phyloP scores from a whole-genome alignment of 139 green algal species.

The Auxenochlorella protothecoides region DNA sequence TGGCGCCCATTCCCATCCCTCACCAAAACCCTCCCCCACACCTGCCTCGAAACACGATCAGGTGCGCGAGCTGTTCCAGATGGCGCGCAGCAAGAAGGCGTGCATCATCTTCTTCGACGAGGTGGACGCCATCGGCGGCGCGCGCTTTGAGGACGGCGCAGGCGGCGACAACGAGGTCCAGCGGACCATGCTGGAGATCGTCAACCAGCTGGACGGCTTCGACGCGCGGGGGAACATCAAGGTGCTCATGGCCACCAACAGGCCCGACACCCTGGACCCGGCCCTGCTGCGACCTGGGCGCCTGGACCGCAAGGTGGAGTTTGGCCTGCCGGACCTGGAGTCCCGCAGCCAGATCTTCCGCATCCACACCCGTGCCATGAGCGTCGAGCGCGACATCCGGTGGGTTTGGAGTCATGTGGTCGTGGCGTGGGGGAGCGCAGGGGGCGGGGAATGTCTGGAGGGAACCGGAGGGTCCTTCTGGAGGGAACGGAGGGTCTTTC shows the following conservation, averaged over 20 bases:
- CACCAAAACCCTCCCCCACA: no score
- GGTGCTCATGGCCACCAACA: conserved; percentile 93
- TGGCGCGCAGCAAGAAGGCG: conserved; percentile 96
- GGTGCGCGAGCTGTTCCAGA: conserved; percentile 52
- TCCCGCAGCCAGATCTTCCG: conserved; percentile 85
- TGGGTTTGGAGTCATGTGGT: conserved; percentile 7
- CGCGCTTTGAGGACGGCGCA: conserved; percentile 88
- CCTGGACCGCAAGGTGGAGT: conserved; percentile 97
- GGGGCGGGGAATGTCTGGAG: neutral
- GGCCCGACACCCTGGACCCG: conserved; percentile 95
- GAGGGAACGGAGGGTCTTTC: no score
- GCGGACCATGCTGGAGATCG: conserved; percentile 98
- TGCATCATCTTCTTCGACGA: conserved; percentile 99
- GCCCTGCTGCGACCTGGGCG: conserved; percentile 89
- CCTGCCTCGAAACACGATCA: neutral
- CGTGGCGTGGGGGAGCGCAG: neutral
- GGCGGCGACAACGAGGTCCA: conserved; percentile 99
- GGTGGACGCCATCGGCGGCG: conserved; percentile 94
- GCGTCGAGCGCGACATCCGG: conserved; percentile 91
- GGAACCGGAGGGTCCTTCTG: no score
- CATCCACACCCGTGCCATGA: conserved; percentile 97
- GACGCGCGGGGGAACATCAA: conserved; percentile 98
- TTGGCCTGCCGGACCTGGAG: conserved; percentile 93
- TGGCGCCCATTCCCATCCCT: no score
- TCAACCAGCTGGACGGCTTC: conserved; percentile 99